Conservation (phyloP, 164 flowering plant species). For the Macadamia integrifolia region DNA sequence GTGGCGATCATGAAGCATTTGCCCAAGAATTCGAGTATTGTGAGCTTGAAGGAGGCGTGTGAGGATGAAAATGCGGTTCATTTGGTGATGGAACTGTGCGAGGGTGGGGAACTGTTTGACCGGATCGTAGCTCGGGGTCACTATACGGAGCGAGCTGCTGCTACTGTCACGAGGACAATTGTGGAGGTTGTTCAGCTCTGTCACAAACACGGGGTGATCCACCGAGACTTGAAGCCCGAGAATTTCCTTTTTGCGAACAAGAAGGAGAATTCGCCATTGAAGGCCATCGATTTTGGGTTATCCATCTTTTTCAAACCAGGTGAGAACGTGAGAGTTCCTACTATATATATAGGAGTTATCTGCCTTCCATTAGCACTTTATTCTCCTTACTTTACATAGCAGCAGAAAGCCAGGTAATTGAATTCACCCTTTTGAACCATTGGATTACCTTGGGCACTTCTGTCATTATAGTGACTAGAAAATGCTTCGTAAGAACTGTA, state of each 20-base stretch:
- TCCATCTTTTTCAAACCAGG: constrained; percentile 85
- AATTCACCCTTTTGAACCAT: not conserved
- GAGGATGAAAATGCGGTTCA: constrained; percentile 87
- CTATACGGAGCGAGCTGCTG: constrained; percentile 73
- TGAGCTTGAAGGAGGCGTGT: constrained; percentile 66
- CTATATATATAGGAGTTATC: not conserved
- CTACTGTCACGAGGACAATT: constrained; percentile 57
- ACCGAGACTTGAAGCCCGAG: constrained; percentile 74
- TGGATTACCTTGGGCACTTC: not conserved
- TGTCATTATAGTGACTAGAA: not conserved
- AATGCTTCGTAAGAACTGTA: not conserved
- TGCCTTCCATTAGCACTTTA: not conserved
- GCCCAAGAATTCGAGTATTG: constrained; percentile 64
- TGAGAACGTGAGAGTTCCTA: constrained; percentile 27
- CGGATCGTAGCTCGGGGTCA: constrained; percentile 79
- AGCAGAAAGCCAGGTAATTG: not conserved
- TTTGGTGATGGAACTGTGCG: constrained; percentile 83
- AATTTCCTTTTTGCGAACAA: constrained; percentile 71
- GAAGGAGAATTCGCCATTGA: constrained; percentile 80
- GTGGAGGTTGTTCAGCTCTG: constrained; percentile 80
- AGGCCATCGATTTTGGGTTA: constrained; percentile 73
- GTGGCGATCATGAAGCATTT: constrained; percentile 79
- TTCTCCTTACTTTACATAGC: not conserved
- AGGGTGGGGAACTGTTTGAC: constrained; percentile 78
- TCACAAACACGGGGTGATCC: constrained; percentile 70